Base-by-base conservation (phyloP, 805 yeast genomes). In the Yarrowia deformans region DNA sequence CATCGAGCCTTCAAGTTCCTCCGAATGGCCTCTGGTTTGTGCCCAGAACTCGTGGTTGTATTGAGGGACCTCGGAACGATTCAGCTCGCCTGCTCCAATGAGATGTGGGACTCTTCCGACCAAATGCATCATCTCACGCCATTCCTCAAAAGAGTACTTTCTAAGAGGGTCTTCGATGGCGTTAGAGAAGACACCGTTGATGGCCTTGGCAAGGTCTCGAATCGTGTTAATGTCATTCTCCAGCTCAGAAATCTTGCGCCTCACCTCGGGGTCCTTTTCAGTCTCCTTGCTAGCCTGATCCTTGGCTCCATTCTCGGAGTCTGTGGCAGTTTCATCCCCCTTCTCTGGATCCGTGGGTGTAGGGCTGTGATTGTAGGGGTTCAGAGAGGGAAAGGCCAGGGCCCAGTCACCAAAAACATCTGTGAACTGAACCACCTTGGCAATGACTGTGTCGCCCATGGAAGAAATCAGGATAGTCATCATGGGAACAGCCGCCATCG, bases 401-500 rank as follows among this genome's bases (percentile, higher is more conserved):
- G 63, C 52, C 73, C 72, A 70, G 52, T 69, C 71, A 3, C 72
- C 72, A 29, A 71, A n/a, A 16, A 68, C 37, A 45, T 73, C 73
- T 0, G 72, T 70, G 40, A 70, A 56, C 39, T 69, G 69, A 2
- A 67, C 50, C 14, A 75, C 67, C 18, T 60, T 55, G 14, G 55
- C 70, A 48, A 76, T 73, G 29, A 76, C 52, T 18, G 85, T 80
- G 75, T 90, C 96, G 71, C 94, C 91, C 58, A 89, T 80, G 67
- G 86, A 87, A 0, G 93, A 88, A 48, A 91, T 86, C 69, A 91
- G 81, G 18, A 89, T 88, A 1, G 97, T 90, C 96, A 92, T 91
- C 66, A 91, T 81, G 1, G 97, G 97, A 29, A 93, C 88, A 0
- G 97, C 97, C 8, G 87, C 80, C 23, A 93, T 76, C 0, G 93